Evolutionary conservation across 257 asterid species (phyloP).

Genomic region (Parsonsia alboflavescens): DNA sequence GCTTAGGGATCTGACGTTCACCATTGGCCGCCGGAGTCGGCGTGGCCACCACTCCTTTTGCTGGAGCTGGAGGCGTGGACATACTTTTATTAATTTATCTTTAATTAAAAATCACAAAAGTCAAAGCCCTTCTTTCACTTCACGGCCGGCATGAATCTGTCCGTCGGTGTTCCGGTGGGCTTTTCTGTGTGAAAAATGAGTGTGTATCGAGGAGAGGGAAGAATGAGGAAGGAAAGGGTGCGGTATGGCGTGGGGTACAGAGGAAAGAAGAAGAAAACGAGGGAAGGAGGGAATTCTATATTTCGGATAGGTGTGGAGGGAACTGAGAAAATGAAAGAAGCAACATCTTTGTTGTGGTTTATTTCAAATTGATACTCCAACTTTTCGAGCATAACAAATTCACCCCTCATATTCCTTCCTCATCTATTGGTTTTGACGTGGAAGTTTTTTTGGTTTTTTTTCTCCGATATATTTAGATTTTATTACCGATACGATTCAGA

Average conservation of each 20-base stretch:
- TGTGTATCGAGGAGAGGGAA: slow-evolving; percentile 11
- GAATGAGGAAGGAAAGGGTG: background rate
- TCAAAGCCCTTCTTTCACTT: background rate
- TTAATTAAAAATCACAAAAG: background rate
- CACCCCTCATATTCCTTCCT: background rate
- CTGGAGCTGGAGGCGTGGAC: slow-evolving; percentile 51
- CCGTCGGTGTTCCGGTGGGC: slow-evolving; percentile 14
- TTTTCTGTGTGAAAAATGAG: slow-evolving; percentile 27
- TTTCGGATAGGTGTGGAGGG: slow-evolving; percentile 96
- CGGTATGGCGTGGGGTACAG: slow-evolving; percentile 6
- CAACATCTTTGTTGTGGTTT: background rate
- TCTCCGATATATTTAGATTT: too few species aligned
- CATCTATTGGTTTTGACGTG: background rate
- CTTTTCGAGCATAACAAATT: background rate
- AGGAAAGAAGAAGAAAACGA: slow-evolving; percentile 39
- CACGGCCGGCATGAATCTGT: background rate
- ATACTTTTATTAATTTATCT: slow-evolving; percentile 21
- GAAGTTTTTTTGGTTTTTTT: too few species aligned
- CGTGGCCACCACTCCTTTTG: slow-evolving; percentile 41
- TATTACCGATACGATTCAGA: too few species aligned
- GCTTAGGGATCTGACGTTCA: slow-evolving; percentile 34
- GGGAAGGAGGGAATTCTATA: slow-evolving; percentile 96
- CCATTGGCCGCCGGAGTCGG: slow-evolving; percentile 38
- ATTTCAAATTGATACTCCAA: background rate
- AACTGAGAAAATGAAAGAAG: slow-evolving; percentile 32